Base-by-base conservation (phyloP, 129 eudicot species). In the Chrysanthemum makinoi region DNA sequence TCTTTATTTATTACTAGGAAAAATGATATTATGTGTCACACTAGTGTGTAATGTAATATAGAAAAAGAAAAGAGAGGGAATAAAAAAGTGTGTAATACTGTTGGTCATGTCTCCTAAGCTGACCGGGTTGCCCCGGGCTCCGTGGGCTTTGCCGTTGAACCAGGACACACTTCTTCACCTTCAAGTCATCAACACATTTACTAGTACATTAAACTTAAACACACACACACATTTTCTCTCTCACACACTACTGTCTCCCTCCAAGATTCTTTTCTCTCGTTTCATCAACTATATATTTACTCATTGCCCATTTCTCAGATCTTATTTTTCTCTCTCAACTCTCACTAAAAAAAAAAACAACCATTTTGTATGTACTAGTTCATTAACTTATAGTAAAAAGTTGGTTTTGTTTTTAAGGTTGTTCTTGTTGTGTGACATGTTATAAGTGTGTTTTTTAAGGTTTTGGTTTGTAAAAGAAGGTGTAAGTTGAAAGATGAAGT, bases 61-160 rank as follows among this genome's bases (percentile, higher is more conserved):
- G 59, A 77, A 44, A 71, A 24, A 77, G 75, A 74, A 74, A 75
- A 87, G 75, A 93, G 86, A 85, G 86, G 81, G 80, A 51, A 73
- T 81, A 78, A 51, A 73, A 35, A 73, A 78, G 82, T 78, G 82
- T 72, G 82, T 64, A 78, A 82, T 71, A 77, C 87, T 78, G 97
- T 87, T 85, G 83, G 80, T 76, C 47, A 72, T 94, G 99, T 94
- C 97, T 79, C 94, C 99, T 90, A 43, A 30, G 89, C 89, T 90
- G 83, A 86, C 91, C 82, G 80, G 91, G 85, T 70, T 55, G 65
- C 63, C 78, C 91, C 95, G 91, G 68, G 63, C 84, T 87, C 86
- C 77, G 87, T 81, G 97, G 99, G 94, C 83, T 87, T 90, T 94
- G 99, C 99, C 91, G 84, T 83, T 82, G 79, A 82, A 85, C 84